phyloP scores from a whole-genome alignment of 371 early-diverging fungal species.

The Haplosporangium sp. region DNA sequence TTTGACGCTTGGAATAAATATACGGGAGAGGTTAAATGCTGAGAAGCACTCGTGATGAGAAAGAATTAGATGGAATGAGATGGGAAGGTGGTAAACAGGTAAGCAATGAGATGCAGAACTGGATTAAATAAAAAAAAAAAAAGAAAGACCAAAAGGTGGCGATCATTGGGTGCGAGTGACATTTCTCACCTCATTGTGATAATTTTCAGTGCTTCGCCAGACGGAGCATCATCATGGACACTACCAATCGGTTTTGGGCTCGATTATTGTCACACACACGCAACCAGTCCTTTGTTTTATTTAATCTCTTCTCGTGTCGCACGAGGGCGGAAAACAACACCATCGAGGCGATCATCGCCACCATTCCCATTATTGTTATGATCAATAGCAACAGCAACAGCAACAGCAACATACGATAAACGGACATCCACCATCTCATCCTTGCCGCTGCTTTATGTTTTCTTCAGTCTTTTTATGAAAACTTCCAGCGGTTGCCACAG shows the following conservation, averaged over 20 bases:
- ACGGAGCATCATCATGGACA: neutral
- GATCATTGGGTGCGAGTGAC: too few relatives aligned
- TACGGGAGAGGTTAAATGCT: too few relatives aligned
- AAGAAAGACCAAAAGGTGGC: neutral
- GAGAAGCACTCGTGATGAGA: neutral
- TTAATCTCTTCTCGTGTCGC: neutral
- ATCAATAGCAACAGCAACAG: neutral
- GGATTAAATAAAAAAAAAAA: neutral
- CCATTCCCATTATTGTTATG: too few relatives aligned
- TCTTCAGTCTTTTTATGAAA: conserved; percentile 15
- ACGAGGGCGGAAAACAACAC: neutral
- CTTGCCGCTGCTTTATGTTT: too few relatives aligned
- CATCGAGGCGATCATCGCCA: too few relatives aligned
- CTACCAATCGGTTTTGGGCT: too few relatives aligned
- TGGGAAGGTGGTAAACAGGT: neutral
- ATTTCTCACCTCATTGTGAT: neutral
- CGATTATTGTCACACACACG: too few relatives aligned
- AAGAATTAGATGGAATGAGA: neutral
- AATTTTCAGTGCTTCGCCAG: too few relatives aligned
- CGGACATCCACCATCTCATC: neutral
- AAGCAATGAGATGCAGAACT: neutral
- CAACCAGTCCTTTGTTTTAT: neutral
- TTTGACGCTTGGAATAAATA: too few relatives aligned
- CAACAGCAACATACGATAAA: neutral
- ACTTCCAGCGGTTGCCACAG: conserved; percentile 92